Evolutionary conservation across 148 eudicot species (phyloP), one percentile per base, ranked within the genome.

Genomic region (Oxyria digyna): DNA sequence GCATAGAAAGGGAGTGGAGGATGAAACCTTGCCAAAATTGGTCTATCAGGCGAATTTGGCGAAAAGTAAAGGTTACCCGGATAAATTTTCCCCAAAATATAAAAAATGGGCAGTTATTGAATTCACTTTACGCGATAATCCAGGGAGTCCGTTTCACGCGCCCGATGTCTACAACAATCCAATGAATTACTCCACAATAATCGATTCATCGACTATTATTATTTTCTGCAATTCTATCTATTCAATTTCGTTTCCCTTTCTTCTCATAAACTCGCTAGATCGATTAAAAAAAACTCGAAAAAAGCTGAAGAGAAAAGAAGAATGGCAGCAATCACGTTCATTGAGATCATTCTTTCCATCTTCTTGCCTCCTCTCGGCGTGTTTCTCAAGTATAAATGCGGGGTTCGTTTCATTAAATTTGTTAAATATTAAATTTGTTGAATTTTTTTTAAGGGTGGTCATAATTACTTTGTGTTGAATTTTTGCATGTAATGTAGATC

Each of bases 401-500:
- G 29, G 65, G 65, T 59, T 27, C 37, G 62, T 52, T 38, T 4
- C 17, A 18, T n/a, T n/a, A 43, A n/a, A n/a, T n/a, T n/a, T n/a
- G n/a, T n/a, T n/a, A n/a, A n/a, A n/a, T n/a, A n/a, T n/a, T n/a
- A n/a, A n/a, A n/a, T 54, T 54, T 17, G 31, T 67, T 68, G 46
- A 35, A 6, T 9, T 64, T 59, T 27, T 20, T 42, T 23, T 26
- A 37, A 62, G 3, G 8, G 41, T 32, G 40, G 29, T 63, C 3
- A 0, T 33, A 11, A 6, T 63, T n/a, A n/a, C n/a, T 26, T 73
- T 49, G 14, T 50, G 40, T 52, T 55, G 42, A 55, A 42, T 10
- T 21, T 72, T 4, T 14, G 32, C 8, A 37, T 63, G 41, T 13
- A 57, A n/a, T 67, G 59, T 77, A 81, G 84, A 32, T 73, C 29